Conservation (phyloP, 2,329 filamentous ascomycete species). For the Annulohypoxylon truncatum region DNA sequence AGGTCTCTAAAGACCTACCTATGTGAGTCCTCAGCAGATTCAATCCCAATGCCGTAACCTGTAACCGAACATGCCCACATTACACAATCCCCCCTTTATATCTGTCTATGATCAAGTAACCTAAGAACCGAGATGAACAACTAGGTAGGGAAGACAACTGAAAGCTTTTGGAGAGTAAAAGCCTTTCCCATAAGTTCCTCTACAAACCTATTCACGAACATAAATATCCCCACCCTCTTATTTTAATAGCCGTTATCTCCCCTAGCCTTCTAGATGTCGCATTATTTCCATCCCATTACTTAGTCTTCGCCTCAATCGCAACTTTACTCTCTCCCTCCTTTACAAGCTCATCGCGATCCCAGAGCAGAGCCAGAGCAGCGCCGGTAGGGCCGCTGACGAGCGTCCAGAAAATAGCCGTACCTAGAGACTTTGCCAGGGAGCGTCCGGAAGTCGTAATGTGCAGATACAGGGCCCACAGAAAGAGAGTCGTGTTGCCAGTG, state of each 20-base stretch:
- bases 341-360: constrained; percentile 48
- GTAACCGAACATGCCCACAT: neutral
- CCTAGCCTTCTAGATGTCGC: neutral
- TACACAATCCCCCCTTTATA: neutral
- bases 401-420: constrained; percentile 44
- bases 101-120: neutral
- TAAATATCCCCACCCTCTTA: neutral
- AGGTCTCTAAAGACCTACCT: neutral
- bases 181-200: neutral
- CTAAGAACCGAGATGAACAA: neutral
- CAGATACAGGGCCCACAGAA: constrained; percentile 49
- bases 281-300: constrained; percentile 6
- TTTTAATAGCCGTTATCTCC: neutral
- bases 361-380: constrained; percentile 41
- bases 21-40: neutral
- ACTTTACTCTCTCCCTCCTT: constrained; percentile 43
- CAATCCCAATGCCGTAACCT: neutral
- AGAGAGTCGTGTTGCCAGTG: constrained; percentile 41
- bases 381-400: constrained; percentile 44
- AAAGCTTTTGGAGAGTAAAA: neutral
- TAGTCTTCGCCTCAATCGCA: constrained; percentile 37
- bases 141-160: neutral
- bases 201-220: neutral
- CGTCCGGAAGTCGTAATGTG: constrained; percentile 42
- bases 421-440: constrained; percentile 33